A percentile compares a stretch with the other conserved stretches of the same genome.
Evolutionary conservation across 2,329 filamentous ascomycete species (phyloP).

Genomic region (Dactylellina haptotyla): DNA sequence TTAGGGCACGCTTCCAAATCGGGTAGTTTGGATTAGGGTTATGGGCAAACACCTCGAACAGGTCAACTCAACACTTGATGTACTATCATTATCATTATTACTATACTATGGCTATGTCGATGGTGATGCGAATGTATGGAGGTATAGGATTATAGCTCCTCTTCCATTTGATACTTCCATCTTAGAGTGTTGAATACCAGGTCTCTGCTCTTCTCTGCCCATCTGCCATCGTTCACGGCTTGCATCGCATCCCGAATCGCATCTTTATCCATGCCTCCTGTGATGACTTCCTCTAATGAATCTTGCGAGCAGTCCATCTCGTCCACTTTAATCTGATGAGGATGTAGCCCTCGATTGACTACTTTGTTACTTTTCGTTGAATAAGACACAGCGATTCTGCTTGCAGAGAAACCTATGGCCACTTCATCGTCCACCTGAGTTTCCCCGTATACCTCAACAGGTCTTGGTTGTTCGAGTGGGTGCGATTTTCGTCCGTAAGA

Average conservation of each 20-base stretch:
- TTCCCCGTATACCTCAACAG: neutral
- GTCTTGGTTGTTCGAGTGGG: neutral
- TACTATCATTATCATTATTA: constrained; percentile 6
- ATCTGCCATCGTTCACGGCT: constrained; percentile 30
- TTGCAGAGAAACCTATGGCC: neutral
- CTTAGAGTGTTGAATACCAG: constrained; percentile 34
- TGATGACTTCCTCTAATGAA: constrained; percentile 10
- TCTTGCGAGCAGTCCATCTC: constrained; percentile 35
- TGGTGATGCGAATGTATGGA: neutral
- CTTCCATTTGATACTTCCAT: constrained; percentile 36
- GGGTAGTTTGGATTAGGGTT: constrained; percentile 52
- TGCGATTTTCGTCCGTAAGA: neutral
- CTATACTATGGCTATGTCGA: neutral
- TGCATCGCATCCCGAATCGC: constrained; percentile 25
- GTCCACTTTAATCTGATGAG: constrained; percentile 7
- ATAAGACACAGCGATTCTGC: too few relatives aligned
- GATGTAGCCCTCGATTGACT: neutral
- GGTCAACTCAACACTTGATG: constrained; percentile 17
- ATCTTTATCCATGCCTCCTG: constrained; percentile 30
- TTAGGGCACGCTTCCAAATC: constrained; percentile 40
- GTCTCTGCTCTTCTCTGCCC: constrained; percentile 30
- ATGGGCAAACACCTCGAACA: constrained; percentile 31
- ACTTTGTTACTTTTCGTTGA: too few relatives aligned
- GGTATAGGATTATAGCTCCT: constrained; percentile 21
- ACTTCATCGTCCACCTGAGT: constrained; percentile 7